These are phyloP conservation scores for Leishmania turanica DNA, from an alignment of 208 protist species.

Conservation along the genomic window DNA sequence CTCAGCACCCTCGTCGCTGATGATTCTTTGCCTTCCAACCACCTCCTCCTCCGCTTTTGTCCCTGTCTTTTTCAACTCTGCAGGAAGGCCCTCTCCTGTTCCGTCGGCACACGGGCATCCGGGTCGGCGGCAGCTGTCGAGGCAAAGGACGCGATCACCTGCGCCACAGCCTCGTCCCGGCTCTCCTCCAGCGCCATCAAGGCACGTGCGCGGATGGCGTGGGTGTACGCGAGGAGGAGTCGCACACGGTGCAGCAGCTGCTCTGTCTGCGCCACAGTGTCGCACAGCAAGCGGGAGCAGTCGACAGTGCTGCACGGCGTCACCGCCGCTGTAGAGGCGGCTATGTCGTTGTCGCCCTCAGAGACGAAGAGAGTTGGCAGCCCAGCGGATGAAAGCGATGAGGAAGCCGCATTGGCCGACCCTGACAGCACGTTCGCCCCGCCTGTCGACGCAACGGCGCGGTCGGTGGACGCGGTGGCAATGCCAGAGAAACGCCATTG, in stretches of 20 bases:
- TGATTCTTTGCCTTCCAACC: background rate
- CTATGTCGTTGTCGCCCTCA: slow-evolving; percentile 15
- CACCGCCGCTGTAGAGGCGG: slow-evolving; percentile 6
- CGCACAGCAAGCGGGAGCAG: slow-evolving; percentile 17
- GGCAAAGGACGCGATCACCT: slow-evolving; percentile 11
- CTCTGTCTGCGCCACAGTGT: slow-evolving; percentile 16
- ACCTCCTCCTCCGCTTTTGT: background rate
- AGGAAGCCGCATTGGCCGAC: background rate
- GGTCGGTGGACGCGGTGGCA: background rate
- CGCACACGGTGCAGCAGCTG: slow-evolving; percentile 27
- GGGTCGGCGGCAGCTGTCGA: slow-evolving; percentile 3
- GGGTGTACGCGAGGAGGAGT: slow-evolving; percentile 27
- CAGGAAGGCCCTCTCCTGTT: slow-evolving; percentile 27
- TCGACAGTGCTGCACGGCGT: slow-evolving; percentile 15
- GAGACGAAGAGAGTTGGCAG: slow-evolving; percentile 19
- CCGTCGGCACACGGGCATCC: slow-evolving; percentile 25
- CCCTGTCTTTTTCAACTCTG: slow-evolving; percentile 2
- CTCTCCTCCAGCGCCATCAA: slow-evolving; percentile 26
- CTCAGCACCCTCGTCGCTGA: background rate
- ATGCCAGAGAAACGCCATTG: slow-evolving; percentile 26
- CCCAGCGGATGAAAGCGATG: background rate
- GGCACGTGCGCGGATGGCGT: slow-evolving; percentile 23
- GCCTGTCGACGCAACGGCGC: background rate
- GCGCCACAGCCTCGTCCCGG: slow-evolving; percentile 16
- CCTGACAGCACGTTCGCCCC: background rate